These are phyloP conservation scores for Brassica carinata DNA, from an alignment of 345 rosid genomes.

Conservation along the genomic window DNA sequence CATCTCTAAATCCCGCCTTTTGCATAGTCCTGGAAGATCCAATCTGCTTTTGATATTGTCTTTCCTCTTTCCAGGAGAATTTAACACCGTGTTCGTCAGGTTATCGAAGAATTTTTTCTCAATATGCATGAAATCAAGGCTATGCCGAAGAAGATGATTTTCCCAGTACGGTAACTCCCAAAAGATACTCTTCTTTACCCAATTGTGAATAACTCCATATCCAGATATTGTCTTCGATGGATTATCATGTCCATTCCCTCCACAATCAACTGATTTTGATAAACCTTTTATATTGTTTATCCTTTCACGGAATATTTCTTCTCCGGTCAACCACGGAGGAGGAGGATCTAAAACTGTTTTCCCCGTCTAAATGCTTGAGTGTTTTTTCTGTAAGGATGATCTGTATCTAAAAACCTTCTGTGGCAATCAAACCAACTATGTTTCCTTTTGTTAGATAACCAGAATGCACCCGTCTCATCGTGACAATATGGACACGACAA, in stretches of 20 bases:
- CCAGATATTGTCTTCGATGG: background rate
- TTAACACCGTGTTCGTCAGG: background rate
- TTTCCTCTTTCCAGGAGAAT: background rate
- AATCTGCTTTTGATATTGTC: background rate
- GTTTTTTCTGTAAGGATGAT: background rate
- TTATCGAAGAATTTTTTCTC: background rate
- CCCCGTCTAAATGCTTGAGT: background rate
- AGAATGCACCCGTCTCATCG: background rate
- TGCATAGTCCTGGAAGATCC: background rate
- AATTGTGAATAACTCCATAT: background rate
- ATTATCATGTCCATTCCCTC: background rate
- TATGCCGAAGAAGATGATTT: background rate
- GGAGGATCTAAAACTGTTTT: background rate
- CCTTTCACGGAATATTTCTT: background rate
- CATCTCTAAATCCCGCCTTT: background rate
- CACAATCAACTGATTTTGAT: background rate
- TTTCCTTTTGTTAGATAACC: background rate
- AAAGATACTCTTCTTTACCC: background rate
- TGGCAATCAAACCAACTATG: background rate
- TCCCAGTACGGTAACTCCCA: background rate
- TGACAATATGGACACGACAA: background rate
- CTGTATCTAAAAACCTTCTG: background rate
- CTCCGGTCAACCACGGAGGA: background rate
- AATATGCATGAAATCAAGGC: background rate
- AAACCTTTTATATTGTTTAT: background rate